Conservation (phyloP, 139 green algal species). For the Coelastrella sp. region DNA sequence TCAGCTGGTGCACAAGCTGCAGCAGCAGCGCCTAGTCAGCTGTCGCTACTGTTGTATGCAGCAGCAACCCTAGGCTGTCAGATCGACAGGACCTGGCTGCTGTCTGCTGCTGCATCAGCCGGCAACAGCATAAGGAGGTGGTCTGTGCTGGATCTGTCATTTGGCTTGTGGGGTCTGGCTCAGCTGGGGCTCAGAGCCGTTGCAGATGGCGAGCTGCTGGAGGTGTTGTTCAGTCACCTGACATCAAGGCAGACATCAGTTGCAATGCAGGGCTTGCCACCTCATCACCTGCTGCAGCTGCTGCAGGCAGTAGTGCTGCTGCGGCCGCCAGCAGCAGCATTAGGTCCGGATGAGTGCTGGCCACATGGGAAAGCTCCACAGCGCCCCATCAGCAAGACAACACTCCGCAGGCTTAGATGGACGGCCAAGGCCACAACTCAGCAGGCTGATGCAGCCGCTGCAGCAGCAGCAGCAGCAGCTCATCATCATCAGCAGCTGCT, state of each 20-base stretch:
- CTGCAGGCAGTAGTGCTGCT: slow-evolving; percentile 40
- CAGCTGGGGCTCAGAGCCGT: slow-evolving; percentile 22
- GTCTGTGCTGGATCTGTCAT: slow-evolving; percentile 6
- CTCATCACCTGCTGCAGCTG: slow-evolving; percentile 26
- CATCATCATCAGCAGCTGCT: slow-evolving; percentile 14
- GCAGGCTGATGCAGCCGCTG: background rate
- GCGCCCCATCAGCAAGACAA: background rate
- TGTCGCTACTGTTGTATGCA: slow-evolving; percentile 30
- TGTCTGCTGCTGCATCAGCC: background rate
- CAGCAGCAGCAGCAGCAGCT: slow-evolving; percentile 3
- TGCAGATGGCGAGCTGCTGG: slow-evolving; percentile 27
- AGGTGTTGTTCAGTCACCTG: slow-evolving; percentile 36
- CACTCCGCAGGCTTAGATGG: slow-evolving; percentile 17
- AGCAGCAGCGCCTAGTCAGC: slow-evolving; percentile 1
- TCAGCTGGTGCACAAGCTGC: background rate
- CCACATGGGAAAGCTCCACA: background rate
- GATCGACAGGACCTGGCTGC: background rate
- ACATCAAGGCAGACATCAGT: background rate
- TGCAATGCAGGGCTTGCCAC: slow-evolving; percentile 17
- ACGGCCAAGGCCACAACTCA: background rate
- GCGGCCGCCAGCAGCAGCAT: slow-evolving; percentile 11
- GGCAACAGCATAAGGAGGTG: background rate
- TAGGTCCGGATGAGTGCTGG: background rate
- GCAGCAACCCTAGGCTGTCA: background rate
- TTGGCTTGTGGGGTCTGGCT: slow-evolving; percentile 37